Percentiles rank a stretch among this genome's conserved stretches.
These are phyloP conservation scores for Schoenoplectus triqueter DNA, from an alignment of 202 grass and related monocot species.

Conservation along the genomic window DNA sequence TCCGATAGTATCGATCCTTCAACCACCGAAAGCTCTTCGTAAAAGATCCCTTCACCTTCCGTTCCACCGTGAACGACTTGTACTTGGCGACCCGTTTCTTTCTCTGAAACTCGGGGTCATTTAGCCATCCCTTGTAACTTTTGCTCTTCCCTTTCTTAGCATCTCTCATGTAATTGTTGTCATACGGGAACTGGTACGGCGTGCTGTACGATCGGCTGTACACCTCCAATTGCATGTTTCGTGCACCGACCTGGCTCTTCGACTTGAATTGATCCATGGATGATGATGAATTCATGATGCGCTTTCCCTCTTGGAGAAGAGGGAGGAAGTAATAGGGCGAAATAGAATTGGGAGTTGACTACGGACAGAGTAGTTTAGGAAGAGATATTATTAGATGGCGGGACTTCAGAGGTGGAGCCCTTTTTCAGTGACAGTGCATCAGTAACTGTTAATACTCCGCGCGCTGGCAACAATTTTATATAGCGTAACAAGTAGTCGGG, in stretches of 20 bases:
- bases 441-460: not conserved
- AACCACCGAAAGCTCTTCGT: conserved; percentile 52
- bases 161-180: conserved; percentile 45
- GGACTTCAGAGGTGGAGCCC: not conserved
- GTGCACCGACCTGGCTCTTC: conserved; percentile 53
- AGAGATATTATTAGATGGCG: not conserved
- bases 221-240: conserved; percentile 70
- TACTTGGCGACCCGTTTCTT: conserved; percentile 45
- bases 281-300: not conserved
- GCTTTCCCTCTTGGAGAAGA: not conserved
- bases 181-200: conserved; percentile 18
- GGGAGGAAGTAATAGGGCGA: not conserved
- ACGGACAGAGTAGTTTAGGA: not conserved
- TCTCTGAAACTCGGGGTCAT: conserved; percentile 51
- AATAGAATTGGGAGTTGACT: conserved; percentile 22
- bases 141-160: conserved; percentile 37
- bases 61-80: conserved; percentile 45
- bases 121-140: conserved; percentile 49
- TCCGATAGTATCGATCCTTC: conserved; percentile 43
- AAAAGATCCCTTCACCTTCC: conserved; percentile 46
- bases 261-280: conserved; percentile 67
- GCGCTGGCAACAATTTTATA: not conserved
- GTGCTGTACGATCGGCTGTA: conserved; percentile 69
- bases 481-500: not conserved
- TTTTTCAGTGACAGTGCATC: not conserved